Evolutionary conservation across 2,329 filamentous ascomycete genomes (phyloP), one percentile per base, ranked within the genome.

Genomic region (Atkinsonella hypoxylon): DNA sequence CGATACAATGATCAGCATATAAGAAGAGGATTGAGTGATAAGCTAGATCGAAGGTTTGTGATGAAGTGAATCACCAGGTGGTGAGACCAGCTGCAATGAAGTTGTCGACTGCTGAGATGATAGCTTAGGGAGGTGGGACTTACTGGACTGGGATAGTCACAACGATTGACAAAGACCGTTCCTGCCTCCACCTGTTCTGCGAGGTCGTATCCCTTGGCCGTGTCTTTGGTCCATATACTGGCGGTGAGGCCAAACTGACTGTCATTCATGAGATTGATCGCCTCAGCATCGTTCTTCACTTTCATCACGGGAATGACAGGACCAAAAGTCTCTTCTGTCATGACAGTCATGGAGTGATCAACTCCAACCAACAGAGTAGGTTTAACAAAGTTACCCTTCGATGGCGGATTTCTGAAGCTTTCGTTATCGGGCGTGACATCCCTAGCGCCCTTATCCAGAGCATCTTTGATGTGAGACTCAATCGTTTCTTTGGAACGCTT

Each of bases 151-250:
- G 91, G 91, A 67, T 81, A 97, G 67, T 97, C 91, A 62, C 87
- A 89, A 60, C 91, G 81, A 67, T 97, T 97, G 61, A 97, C 87
- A 70, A 96, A 97, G 46, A 96, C 90, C 1, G 91, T 97, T 41
- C 91, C 91, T 44, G 91, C 90, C 65, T 96, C 90, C 45, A 97
- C 81, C 47, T 83, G 75, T 50, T 93, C 83, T 39, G 85, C 81
- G 48, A 97, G 75, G 64, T 86, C 78, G 59, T 89, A 82, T 15
- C 85, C 91, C 62, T 76, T 83, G 44, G 72, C 75, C 2, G 82
- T 80, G 62, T 97, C 89, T 67, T 93, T 94, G 52, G 89, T 95
- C 91, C 91, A 97, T 61, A 97, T 89, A 61, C 89, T 95, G n/a
- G 90, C 91, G 3, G 91, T 96, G 54, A 97, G 75, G 5, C 91